Evolutionary conservation across 306 rosid genomes (phyloP).

Genomic region (Pachyrhizus erosus): DNA sequence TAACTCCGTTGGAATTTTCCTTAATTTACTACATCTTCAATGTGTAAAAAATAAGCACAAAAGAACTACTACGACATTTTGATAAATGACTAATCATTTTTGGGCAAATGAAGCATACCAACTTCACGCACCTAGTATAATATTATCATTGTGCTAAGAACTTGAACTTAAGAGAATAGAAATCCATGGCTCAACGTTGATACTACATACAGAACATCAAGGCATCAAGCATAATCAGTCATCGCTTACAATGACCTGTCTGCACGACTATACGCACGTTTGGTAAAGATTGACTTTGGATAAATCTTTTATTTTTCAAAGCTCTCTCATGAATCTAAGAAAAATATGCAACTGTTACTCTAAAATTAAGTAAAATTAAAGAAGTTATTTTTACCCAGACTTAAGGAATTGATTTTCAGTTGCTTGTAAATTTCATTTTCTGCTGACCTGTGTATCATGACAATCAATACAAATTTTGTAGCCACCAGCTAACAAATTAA

Average conservation of each 20-base stretch:
- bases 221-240: background rate
- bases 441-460: background rate
- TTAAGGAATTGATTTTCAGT: background rate
- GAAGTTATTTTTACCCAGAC: background rate
- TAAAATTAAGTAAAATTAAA: background rate
- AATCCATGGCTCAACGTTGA: background rate
- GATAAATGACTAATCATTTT: background rate
- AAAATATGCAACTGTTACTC: background rate
- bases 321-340: background rate
- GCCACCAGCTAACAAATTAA: background rate
- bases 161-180: background rate
- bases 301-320: background rate
- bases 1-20: background rate
- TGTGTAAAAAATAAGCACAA: background rate
- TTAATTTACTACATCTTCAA: background rate
- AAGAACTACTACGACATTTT: background rate
- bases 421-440: background rate
- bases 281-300: background rate
- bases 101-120: background rate
- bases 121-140: no score
- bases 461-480: conserved; percentile 12
- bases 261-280: background rate
- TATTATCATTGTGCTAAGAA: background rate
- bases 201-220: background rate
- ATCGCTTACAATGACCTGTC: background rate